phyloP scores from a whole-genome alignment of 1,139 yeast species.

The Yamadazyma aaseri region DNA sequence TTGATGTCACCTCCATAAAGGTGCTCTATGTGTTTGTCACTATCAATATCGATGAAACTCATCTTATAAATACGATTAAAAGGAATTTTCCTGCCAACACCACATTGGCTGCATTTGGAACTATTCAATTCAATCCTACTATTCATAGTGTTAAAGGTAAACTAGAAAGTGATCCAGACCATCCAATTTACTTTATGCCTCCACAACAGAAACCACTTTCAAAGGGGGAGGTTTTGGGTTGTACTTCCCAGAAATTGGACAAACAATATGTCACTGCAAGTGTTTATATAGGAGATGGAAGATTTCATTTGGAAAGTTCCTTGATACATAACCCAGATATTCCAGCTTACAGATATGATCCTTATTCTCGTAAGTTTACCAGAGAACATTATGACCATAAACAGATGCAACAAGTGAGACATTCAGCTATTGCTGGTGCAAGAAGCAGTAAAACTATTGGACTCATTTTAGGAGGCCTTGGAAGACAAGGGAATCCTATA shows the following conservation, averaged over 20 bases:
- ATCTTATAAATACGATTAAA: conserved; percentile 71
- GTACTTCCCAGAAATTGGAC: conserved; percentile 84
- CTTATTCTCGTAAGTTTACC: conserved; percentile 88
- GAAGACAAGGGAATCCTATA: conserved; percentile 88
- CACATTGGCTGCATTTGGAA: conserved; percentile 80
- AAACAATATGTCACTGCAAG: conserved; percentile 67
- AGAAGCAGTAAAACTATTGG: conserved; percentile 75
- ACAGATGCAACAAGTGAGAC: conserved; percentile 72
- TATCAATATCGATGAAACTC: conserved; percentile 81
- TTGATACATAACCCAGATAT: conserved; percentile 96
- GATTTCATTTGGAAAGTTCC: conserved; percentile 92
- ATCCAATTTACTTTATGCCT: conserved; percentile 65
- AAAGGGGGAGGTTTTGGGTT: conserved; percentile 94
- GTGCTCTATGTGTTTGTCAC: conserved; percentile 95
- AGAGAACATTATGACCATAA: conserved; percentile 83
- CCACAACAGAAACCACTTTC: conserved; percentile 94
- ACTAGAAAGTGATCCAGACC: conserved; percentile 47
- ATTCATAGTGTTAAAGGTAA: conserved; percentile 74
- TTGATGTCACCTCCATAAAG: conserved; percentile 85
- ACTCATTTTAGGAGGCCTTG: conserved; percentile 88
- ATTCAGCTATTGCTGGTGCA: conserved; percentile 62
- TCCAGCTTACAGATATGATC: conserved; percentile 93
- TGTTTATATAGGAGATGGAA: conserved; percentile 93
- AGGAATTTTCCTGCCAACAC: conserved; percentile 65
- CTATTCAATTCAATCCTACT: conserved; percentile 95